Percentiles rank a stretch among this genome's conserved stretches.
phyloP scores from a whole-genome alignment of 2,329 filamentous ascomycete genomes.

The Pyrenochaeta sp. region DNA sequence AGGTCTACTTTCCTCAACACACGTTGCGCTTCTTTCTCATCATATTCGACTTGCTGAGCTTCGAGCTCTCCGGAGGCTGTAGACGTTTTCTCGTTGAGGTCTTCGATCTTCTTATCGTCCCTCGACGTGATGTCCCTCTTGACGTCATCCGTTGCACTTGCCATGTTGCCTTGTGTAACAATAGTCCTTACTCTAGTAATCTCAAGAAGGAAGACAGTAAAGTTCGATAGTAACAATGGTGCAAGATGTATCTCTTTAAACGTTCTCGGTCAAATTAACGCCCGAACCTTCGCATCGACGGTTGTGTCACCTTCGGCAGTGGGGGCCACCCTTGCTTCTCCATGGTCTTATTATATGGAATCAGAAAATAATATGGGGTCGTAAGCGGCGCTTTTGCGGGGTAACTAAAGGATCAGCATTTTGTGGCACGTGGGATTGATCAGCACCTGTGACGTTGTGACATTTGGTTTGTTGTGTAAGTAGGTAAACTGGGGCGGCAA shows the following conservation, averaged over 20 bases:
- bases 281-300: slow-evolving; percentile 14
- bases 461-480: slow-evolving; percentile 12
- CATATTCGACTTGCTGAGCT: slow-evolving; percentile 30
- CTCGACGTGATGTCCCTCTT: slow-evolving; percentile 15
- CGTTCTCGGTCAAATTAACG: slow-evolving; percentile 17
- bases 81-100: slow-evolving; percentile 35
- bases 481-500: not conserved
- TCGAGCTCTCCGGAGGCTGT: slow-evolving; percentile 37
- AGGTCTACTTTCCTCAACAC: slow-evolving; percentile 48
- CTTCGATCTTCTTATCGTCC: slow-evolving; percentile 29
- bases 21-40: slow-evolving; percentile 36
- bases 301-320: slow-evolving; percentile 15
- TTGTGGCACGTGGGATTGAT: slow-evolving; percentile 4
- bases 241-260: slow-evolving; percentile 9
- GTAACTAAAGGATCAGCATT: slow-evolving; percentile 21
- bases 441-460: slow-evolving; percentile 13
- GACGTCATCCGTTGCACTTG: slow-evolving; percentile 22
- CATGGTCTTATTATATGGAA: slow-evolving; percentile 10
- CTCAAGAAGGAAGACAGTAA: not conserved
- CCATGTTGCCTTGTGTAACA: slow-evolving; percentile 1
- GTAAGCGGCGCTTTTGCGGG: slow-evolving; percentile 24
- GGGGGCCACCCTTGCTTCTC: slow-evolving; percentile 8
- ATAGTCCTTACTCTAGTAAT: not conserved
- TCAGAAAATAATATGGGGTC: slow-evolving; percentile 24
- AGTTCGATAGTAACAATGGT: not conserved